A percentile compares a stretch with the other conserved stretches of the same genome.
phyloP scores from a whole-genome alignment of 495 filamentous ascomycete species.

The Durotheca rogersii region DNA sequence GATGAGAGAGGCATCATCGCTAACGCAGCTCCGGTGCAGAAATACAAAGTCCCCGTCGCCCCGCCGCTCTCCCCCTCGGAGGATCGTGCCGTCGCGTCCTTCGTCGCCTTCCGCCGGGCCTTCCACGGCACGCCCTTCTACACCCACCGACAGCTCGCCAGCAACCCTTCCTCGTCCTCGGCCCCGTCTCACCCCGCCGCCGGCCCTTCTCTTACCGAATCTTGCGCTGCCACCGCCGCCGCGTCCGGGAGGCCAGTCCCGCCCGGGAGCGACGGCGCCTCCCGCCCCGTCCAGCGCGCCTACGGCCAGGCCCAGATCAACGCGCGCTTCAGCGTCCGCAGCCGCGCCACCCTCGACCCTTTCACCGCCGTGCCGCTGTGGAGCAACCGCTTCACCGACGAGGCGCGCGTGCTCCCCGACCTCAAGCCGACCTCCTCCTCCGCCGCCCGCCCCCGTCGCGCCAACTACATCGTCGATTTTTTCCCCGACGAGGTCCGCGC shows the following conservation, averaged over 20 bases:
- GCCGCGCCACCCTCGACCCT: slow-evolving; percentile 51
- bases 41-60: slow-evolving; percentile 45
- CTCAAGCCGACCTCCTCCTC: slow-evolving; percentile 42
- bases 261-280: neutral
- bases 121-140: slow-evolving; percentile 53
- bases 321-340: slow-evolving; percentile 48
- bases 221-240: neutral
- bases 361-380: slow-evolving; percentile 54
- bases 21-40: too few relatives aligned
- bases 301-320: slow-evolving; percentile 55
- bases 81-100: slow-evolving; percentile 44
- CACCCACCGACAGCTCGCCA: slow-evolving; percentile 41
- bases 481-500: slow-evolving; percentile 55
- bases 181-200: slow-evolving; percentile 18
- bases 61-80: slow-evolving; percentile 42
- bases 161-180: slow-evolving; percentile 19
- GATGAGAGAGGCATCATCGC: too few relatives aligned
- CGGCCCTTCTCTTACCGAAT: neutral
- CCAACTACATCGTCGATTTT: too few relatives aligned
- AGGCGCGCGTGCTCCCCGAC: slow-evolving; percentile 50
- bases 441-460: too few relatives aligned
- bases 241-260: too few relatives aligned
- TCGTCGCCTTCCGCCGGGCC: slow-evolving; percentile 49
- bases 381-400: slow-evolving; percentile 46
- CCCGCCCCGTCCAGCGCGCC: slow-evolving; percentile 27